These are phyloP conservation scores for Exophiala bonariae DNA, from an alignment of 2,329 filamentous ascomycete genomes.

Conservation along the genomic window DNA sequence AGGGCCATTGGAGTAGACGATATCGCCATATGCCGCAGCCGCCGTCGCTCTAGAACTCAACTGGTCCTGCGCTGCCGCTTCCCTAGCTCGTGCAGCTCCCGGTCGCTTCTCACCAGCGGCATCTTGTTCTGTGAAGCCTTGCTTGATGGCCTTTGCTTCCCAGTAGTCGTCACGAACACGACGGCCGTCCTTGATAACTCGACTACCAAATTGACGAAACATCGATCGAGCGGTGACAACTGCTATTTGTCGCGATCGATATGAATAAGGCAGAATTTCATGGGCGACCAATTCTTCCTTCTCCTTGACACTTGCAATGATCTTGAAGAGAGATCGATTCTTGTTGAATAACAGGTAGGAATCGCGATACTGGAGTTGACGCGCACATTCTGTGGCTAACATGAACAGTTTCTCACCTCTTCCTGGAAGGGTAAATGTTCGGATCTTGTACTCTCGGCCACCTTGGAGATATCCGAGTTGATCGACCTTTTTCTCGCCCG, in stretches of 20 bases:
- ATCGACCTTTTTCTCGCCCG: constrained; percentile 91
- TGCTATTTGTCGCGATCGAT: constrained; percentile 95
- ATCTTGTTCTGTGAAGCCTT: constrained; percentile 97
- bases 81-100: constrained; percentile 82
- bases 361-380: constrained; percentile 89
- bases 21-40: constrained; percentile 71
- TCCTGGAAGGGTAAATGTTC: constrained; percentile 89
- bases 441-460: constrained; percentile 83
- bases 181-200: constrained; percentile 85
- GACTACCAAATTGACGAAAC: constrained; percentile 97
- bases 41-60: constrained; percentile 52
- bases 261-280: constrained; percentile 95
- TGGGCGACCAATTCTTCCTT: constrained; percentile 96
- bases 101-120: constrained; percentile 93
- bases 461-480: constrained; percentile 78
- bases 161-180: constrained; percentile 97
- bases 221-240: constrained; percentile 97
- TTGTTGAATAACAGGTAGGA: constrained; percentile 99
- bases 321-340: constrained; percentile 94
- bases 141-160: constrained; percentile 95
- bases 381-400: constrained; percentile 95
- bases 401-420: constrained; percentile 95
- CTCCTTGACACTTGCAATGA: constrained; percentile 91
- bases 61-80: constrained; percentile 67
- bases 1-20: constrained; percentile 79